A percentile compares a stretch with the other conserved stretches of the same genome.
Evolutionary conservation across 2,329 filamentous ascomycete species (phyloP).

Genomic region (Trichoderma brevicompactum): DNA sequence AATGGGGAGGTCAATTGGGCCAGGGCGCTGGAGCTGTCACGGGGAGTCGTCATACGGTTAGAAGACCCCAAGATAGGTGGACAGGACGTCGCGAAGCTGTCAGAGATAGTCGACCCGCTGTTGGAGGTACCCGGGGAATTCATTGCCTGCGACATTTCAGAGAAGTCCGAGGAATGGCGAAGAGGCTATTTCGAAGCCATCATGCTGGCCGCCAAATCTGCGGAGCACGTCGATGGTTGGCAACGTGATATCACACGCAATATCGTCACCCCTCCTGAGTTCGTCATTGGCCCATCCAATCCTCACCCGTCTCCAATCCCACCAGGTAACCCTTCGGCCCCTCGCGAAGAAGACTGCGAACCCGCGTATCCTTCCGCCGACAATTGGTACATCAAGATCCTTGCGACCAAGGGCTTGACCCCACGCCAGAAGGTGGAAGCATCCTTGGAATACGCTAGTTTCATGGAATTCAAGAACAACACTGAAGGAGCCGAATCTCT

Average conservation of each 20-base stretch:
- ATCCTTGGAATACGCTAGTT: slow-evolving; percentile 80
- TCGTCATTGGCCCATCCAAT: slow-evolving; percentile 82
- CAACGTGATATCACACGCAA: slow-evolving; percentile 69
- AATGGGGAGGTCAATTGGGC: slow-evolving; percentile 68
- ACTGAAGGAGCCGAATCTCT: slow-evolving; percentile 69
- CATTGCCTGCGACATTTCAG: slow-evolving; percentile 69
- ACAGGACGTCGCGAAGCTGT: slow-evolving; percentile 61
- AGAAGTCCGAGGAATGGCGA: slow-evolving; percentile 81
- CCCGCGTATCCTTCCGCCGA: slow-evolving; percentile 72
- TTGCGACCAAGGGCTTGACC: slow-evolving; percentile 79
- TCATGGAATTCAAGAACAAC: slow-evolving; percentile 76
- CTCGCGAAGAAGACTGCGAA: slow-evolving; percentile 76
- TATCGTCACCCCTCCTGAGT: slow-evolving; percentile 71
- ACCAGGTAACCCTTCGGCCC: slow-evolving; percentile 63
- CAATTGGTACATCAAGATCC: slow-evolving; percentile 77
- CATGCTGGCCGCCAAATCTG: slow-evolving; percentile 74
- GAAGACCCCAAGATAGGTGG: slow-evolving; percentile 74
- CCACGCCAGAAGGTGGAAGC: slow-evolving; percentile 80
- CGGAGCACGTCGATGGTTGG: slow-evolving; percentile 82
- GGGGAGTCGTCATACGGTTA: slow-evolving; percentile 65
- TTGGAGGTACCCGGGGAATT: slow-evolving; percentile 70
- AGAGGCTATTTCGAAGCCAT: slow-evolving; percentile 83
- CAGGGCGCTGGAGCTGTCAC: slow-evolving; percentile 63
- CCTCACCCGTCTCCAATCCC: slow-evolving; percentile 76
- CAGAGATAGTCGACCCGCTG: slow-evolving; percentile 63